Base-by-base conservation (phyloP, 1,139 yeast species). In the Debaryomyces subglobosus region DNA sequence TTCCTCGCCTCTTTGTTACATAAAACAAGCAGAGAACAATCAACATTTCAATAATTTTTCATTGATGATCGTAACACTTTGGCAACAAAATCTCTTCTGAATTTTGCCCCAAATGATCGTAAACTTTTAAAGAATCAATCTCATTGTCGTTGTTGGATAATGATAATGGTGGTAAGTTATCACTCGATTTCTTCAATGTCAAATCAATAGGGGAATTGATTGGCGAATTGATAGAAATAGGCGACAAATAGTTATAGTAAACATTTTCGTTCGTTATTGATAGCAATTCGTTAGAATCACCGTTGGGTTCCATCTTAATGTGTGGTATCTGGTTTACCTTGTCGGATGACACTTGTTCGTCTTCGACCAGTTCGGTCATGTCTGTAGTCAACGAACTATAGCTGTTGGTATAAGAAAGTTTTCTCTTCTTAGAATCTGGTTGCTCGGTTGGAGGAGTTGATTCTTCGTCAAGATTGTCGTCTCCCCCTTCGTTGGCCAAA, bases 71-170 rank as follows among this genome's bases (percentile, higher is more conserved):
- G 34, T 46, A 53, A 45, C 52, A 48, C 46, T 52, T 55, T 42
- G 62, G 60, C 49, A 58, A 65, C 76, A 74, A 76, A 75, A 74
- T 73, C 67, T 64, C 79, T 74, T 72, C 80, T 68, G 79, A 73
- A 75, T 72, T 74, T 74, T 74, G 79, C 79, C 71, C 79, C 77
- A 72, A 63, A 47, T 56, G 57, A 67, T 71, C 78, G 65, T 67
- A 67, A 56, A 57, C 62, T 50, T 53, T 53, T 20, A 39, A 29
- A 21, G 43, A 39, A 46, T 60, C 54, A 48, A 49, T 45, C 46
- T 50, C 56, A 39, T 53, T 52, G 38, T 53, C 58, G 37, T 36
- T 45, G 37, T 36, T 41, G 46, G 53, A 18, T n/a, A 47, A 32
- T 45, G 57, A 38, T 25, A 55, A 49, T 20, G 52, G 53, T 32